Conservation (phyloP, 305 asterid genomes). For the Withania somnifera region DNA sequence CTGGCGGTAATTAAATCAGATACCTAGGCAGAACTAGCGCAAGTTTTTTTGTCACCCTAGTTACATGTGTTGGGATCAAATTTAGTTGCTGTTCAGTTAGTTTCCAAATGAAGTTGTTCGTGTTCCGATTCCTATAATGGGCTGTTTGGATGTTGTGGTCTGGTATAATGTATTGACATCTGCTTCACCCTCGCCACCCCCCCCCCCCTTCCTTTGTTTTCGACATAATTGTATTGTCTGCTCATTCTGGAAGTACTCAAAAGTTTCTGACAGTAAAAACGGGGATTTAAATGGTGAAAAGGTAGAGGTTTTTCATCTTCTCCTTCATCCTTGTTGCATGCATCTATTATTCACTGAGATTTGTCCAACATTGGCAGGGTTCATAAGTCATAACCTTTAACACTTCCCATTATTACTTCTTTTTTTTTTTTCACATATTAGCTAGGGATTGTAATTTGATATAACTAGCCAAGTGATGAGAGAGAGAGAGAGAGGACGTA, state of each 20-base stretch:
- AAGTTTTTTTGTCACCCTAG: slow-evolving; percentile 20
- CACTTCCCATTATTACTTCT: background rate
- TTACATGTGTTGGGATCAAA: background rate
- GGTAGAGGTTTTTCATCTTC: background rate
- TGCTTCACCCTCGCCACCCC: background rate
- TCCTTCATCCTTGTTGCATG: background rate
- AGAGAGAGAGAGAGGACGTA: no score
- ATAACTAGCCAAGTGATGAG: background rate
- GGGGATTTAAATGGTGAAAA: background rate
- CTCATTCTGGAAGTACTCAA: background rate
- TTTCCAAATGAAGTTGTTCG: background rate
- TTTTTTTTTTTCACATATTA: background rate
- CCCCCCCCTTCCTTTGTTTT: background rate
- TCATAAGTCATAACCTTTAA: background rate
- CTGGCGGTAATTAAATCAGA: slow-evolving; percentile 58
- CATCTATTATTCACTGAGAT: background rate
- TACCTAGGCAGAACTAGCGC: slow-evolving; percentile 70
- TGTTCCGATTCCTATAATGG: background rate
- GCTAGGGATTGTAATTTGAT: background rate
- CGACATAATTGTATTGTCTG: background rate
- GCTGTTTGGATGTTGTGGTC: background rate
- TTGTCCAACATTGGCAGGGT: background rate
- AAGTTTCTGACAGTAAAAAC: background rate
- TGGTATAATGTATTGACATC: background rate
- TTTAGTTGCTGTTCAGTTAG: background rate